Percentiles rank a stretch among this genome's conserved stretches.
These are phyloP conservation scores for Sporobolomyces roseus DNA, from an alignment of 768 basidiomycete species.

Conservation along the genomic window DNA sequence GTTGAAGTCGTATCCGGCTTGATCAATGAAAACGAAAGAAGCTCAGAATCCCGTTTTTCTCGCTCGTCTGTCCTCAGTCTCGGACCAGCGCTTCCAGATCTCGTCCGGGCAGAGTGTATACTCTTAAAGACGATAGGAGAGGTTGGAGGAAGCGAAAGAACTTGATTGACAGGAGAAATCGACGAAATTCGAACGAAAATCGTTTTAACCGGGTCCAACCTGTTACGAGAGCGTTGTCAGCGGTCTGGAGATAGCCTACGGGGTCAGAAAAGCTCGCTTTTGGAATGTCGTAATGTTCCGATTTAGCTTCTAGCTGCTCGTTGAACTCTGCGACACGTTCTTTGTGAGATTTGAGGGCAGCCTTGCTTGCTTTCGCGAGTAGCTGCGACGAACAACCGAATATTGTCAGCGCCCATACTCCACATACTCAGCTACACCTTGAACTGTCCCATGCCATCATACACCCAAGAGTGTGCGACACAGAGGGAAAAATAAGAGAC, in stretches of 20 bases:
- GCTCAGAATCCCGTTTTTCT: too few relatives aligned
- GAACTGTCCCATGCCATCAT: too few relatives aligned
- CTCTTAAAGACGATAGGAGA: background rate
- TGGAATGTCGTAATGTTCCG: slow-evolving; percentile 92
- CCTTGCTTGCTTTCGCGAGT: slow-evolving; percentile 65
- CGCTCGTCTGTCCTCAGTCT: too few relatives aligned
- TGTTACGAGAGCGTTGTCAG: background rate
- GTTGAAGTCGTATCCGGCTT: too few relatives aligned
- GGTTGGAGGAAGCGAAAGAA: background rate
- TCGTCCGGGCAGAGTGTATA: too few relatives aligned
- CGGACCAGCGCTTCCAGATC: too few relatives aligned
- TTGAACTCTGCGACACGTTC: slow-evolving; percentile 90
- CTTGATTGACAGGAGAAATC: background rate
- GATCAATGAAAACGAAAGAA: too few relatives aligned
- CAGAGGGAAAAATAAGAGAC: too few relatives aligned
- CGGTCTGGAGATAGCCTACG: background rate
- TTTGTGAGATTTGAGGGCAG: slow-evolving; percentile 84
- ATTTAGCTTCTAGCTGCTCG: slow-evolving; percentile 72
- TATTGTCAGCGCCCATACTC: too few relatives aligned
- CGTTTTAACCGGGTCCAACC: slow-evolving; percentile 15
- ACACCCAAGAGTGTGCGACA: too few relatives aligned
- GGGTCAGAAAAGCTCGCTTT: slow-evolving; percentile 57
- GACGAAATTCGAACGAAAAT: background rate
- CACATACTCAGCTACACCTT: too few relatives aligned
- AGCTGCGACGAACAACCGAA: slow-evolving; percentile 57